Percentiles rank a stretch among this genome's conserved stretches.
phyloP scores from a whole-genome alignment of 1,284 basidiomycete genomes.

The Apiotrichum porosum region DNA sequence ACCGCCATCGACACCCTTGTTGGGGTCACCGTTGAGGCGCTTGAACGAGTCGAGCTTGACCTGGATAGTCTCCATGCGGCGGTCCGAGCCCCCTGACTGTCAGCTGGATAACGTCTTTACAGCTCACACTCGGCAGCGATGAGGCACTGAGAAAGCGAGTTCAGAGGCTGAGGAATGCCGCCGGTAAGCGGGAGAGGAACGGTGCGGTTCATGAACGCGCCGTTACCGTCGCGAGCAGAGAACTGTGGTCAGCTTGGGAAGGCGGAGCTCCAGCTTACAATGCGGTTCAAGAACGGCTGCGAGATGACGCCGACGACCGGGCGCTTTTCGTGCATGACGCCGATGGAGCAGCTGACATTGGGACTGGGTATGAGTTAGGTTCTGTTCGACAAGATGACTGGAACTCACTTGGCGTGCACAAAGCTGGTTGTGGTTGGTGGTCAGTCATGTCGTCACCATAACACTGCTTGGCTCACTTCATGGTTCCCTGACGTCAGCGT shows the following conservation, averaged over 20 bases:
- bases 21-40: constrained; percentile 69
- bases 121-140: constrained; percentile 69
- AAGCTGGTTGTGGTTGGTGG: constrained; percentile 40
- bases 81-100: constrained; percentile 69
- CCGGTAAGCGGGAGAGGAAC: constrained; percentile 68
- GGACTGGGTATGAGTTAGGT: constrained; percentile 24
- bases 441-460: too few relatives aligned
- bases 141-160: constrained; percentile 70
- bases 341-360: constrained; percentile 60
- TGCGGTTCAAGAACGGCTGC: constrained; percentile 80
- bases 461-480: constrained; percentile 33
- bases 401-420: constrained; percentile 39
- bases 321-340: constrained; percentile 70
- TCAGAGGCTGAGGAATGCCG: constrained; percentile 62
- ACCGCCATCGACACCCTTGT: constrained; percentile 64
- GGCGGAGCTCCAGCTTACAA: constrained; percentile 53
- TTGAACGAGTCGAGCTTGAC: constrained; percentile 67
- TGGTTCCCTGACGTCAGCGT: constrained; percentile 37
- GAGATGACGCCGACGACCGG: constrained; percentile 83
- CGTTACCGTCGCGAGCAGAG: constrained; percentile 69
- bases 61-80: constrained; percentile 57
- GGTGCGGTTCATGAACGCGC: constrained; percentile 66
- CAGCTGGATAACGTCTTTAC: neutral
- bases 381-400: neutral
- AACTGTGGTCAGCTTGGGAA: constrained; percentile 54